Conservation (phyloP, 257 asterid species). For the Solanum bulbocastanum region DNA sequence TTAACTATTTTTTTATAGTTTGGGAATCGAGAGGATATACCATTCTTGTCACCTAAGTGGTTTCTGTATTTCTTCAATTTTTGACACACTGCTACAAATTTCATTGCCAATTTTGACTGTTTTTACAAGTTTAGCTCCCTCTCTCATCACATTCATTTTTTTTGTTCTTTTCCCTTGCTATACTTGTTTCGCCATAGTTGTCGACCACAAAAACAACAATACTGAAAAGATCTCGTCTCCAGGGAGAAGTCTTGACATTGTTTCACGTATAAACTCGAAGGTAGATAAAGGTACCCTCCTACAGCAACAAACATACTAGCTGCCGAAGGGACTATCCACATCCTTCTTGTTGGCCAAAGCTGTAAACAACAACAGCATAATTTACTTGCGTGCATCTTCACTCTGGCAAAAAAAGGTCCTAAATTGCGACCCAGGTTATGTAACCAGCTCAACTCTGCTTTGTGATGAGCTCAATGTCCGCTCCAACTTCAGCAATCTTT, state of each 20-base stretch:
- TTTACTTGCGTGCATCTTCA: neutral
- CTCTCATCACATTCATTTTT: neutral
- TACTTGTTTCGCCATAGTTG: neutral
- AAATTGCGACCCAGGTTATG: neutral
- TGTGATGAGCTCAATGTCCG: conserved; percentile 67
- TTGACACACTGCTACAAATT: neutral
- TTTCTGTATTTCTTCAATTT: neutral
- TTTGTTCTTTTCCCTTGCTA: neutral
- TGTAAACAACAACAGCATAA: neutral
- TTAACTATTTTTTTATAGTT: neutral
- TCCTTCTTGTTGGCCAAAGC: neutral
- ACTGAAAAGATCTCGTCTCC: neutral
- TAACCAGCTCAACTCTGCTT: conserved; percentile 33
- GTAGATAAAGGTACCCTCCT: neutral
- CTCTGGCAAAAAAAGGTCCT: neutral
- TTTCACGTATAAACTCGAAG: neutral
- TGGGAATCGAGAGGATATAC: neutral
- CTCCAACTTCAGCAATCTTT: conserved; percentile 85
- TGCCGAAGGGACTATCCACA: neutral
- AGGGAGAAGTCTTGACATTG: neutral
- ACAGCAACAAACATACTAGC: neutral
- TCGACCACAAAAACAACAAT: neutral
- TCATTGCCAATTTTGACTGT: neutral
- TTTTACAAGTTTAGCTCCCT: neutral
- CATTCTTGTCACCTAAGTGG: neutral